A percentile compares a stretch with the other conserved stretches of the same genome.
Conservation (phyloP, 768 basidiomycete species). For the Lyophyllum shimeji region DNA sequence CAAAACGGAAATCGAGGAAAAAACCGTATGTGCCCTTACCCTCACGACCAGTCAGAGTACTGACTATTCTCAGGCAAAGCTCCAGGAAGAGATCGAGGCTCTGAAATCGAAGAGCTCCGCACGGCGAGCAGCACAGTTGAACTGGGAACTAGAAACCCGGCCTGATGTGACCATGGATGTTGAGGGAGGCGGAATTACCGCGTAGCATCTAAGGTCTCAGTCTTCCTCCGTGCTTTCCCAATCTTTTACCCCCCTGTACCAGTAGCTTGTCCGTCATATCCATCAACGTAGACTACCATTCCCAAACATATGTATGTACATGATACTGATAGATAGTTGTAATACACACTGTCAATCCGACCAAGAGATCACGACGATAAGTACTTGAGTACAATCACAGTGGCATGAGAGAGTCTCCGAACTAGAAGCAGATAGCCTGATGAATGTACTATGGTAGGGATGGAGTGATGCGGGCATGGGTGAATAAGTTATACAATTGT, state of each 20-base stretch:
- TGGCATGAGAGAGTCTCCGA: neutral
- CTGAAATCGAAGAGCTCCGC: slow-evolving; percentile 51
- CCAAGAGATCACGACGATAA: neutral
- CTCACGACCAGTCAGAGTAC: neutral
- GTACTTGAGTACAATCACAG: slow-evolving; percentile 1
- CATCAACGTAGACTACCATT: neutral
- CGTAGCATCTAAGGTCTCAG: slow-evolving; percentile 1
- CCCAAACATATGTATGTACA: slow-evolving; percentile 3
- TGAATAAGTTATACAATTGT: slow-evolving; percentile 3
- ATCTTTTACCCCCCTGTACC: no score
- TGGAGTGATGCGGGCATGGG: neutral
- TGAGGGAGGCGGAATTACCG: slow-evolving; percentile 6
- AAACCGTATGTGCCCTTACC: slow-evolving; percentile 41
- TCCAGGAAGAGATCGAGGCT: slow-evolving; percentile 57
- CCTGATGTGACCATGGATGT: slow-evolving; percentile 9
- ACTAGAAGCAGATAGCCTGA: neutral
- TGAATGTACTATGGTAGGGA: neutral
- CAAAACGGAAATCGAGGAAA: slow-evolving; percentile 53
- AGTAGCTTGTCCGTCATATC: neutral
- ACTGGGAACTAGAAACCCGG: slow-evolving; percentile 11
- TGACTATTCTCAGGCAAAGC: slow-evolving; percentile 42
- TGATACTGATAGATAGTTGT: slow-evolving; percentile 4
- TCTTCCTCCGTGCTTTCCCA: neutral
- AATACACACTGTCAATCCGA: neutral
- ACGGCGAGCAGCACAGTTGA: slow-evolving; percentile 29